Percentiles rank a stretch among this genome's conserved stretches.
Evolutionary conservation across 2,329 filamentous ascomycete species (phyloP).

Genomic region (Talaromyces marneffei): DNA sequence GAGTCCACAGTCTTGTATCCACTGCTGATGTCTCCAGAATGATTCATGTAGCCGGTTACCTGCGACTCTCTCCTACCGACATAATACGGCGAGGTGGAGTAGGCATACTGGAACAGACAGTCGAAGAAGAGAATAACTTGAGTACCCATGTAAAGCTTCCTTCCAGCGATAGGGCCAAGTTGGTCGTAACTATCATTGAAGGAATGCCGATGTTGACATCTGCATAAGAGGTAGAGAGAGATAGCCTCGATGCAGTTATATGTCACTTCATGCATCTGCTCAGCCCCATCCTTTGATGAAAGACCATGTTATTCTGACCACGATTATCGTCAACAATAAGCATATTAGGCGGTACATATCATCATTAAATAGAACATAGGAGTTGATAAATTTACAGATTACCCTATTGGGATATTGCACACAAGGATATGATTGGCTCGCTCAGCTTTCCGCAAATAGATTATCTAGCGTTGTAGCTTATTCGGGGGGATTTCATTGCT

Average conservation of each 20-base stretch:
- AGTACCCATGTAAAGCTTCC: constrained; percentile 51
- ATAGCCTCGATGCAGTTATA: neutral
- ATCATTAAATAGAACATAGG: neutral
- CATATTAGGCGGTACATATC: neutral
- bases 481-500: too few species aligned
- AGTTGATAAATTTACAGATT: neutral
- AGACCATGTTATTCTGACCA: neutral
- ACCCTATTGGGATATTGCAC: neutral
- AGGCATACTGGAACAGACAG: constrained; percentile 28
- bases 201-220: constrained; percentile 27
- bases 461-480: neutral
- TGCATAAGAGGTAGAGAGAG: neutral
- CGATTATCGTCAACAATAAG: neutral
- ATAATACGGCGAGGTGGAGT: constrained; percentile 5
- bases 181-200: constrained; percentile 39
- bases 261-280: neutral
- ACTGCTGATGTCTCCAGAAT: neutral
- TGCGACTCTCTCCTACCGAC: neutral
- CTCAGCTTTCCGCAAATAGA: neutral
- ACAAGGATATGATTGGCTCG: neutral
- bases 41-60: neutral
- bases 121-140: constrained; percentile 29
- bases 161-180: constrained; percentile 48
- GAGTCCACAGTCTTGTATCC: neutral
- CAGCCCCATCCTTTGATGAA: neutral